phyloP scores from a whole-genome alignment of 2,329 filamentous ascomycete genomes.

The Rhinocladiella similis region DNA sequence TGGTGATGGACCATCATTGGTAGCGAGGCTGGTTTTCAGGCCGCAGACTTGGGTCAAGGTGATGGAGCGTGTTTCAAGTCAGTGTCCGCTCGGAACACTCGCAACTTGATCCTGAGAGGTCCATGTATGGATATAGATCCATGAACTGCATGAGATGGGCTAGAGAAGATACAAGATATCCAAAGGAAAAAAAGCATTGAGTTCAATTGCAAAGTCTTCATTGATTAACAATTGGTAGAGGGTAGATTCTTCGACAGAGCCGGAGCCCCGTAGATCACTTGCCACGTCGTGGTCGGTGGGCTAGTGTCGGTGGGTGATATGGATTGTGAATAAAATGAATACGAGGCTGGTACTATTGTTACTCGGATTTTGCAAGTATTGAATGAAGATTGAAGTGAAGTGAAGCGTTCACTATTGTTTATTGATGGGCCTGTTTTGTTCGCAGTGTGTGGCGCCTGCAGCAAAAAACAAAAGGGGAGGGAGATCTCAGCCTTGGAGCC shows the following conservation, averaged over 20 bases:
- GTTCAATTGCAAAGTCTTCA: conserved; percentile 1
- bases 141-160: not conserved
- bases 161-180: not conserved
- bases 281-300: conserved; percentile 8
- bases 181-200: not conserved
- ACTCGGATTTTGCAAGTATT: not conserved
- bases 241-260: not conserved
- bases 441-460: not conserved
- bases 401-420: too few species aligned
- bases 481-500: conserved; percentile 20
- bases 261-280: conserved; percentile 1
- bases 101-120: not conserved
- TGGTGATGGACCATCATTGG: not conserved
- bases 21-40: conserved; percentile 1
- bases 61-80: conserved; percentile 18
- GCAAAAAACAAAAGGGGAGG: not conserved
- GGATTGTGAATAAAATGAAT: too few species aligned
- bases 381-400: too few species aligned
- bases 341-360: too few species aligned
- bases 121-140: not conserved
- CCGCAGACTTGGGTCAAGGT: conserved; percentile 11
- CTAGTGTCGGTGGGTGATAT: too few species aligned
- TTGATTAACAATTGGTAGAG: too few species aligned
- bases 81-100: not conserved
- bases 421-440: not conserved